A percentile compares a stretch with the other conserved stretches of the same genome.
Evolutionary conservation across 2,329 filamentous ascomycete species (phyloP).

Genomic region (Trichophyton schoenleinii): DNA sequence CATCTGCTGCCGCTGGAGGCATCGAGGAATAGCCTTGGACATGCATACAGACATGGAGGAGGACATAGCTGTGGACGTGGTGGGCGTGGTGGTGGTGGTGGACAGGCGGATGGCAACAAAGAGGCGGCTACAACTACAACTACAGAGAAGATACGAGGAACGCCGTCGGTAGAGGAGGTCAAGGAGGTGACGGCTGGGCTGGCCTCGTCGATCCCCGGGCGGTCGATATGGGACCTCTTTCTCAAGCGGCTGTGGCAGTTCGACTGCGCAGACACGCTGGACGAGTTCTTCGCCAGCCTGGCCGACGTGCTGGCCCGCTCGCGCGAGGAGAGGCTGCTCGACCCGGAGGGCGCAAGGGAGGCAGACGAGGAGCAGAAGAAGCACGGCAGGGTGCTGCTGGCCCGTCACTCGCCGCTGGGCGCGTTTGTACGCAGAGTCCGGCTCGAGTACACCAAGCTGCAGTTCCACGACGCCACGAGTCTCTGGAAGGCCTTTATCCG

Average conservation of each 20-base stretch:
- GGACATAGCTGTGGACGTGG: too few relatives aligned
- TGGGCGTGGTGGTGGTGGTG: too few relatives aligned
- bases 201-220: slow-evolving; percentile 51
- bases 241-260: slow-evolving; percentile 72
- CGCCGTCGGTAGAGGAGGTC: slow-evolving; percentile 33
- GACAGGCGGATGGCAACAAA: neutral
- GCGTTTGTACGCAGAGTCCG: slow-evolving; percentile 63
- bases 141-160: neutral
- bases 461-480: slow-evolving; percentile 63
- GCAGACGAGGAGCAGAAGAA: slow-evolving; percentile 24
- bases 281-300: slow-evolving; percentile 57
- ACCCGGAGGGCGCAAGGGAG: slow-evolving; percentile 41
- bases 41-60: too few relatives aligned
- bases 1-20: slow-evolving; percentile 41
- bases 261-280: slow-evolving; percentile 67
- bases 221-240: slow-evolving; percentile 78
- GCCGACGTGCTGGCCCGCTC: slow-evolving; percentile 48
- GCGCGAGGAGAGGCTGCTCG: slow-evolving; percentile 46
- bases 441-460: slow-evolving; percentile 67
- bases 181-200: slow-evolving; percentile 35
- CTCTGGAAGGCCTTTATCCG: slow-evolving; percentile 74
- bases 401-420: slow-evolving; percentile 66
- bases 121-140: neutral
- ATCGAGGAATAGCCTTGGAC: slow-evolving; percentile 8
- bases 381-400: slow-evolving; percentile 46